phyloP scores from a whole-genome alignment of 495 filamentous ascomycete species.

The Aspergillus ostianus region DNA sequence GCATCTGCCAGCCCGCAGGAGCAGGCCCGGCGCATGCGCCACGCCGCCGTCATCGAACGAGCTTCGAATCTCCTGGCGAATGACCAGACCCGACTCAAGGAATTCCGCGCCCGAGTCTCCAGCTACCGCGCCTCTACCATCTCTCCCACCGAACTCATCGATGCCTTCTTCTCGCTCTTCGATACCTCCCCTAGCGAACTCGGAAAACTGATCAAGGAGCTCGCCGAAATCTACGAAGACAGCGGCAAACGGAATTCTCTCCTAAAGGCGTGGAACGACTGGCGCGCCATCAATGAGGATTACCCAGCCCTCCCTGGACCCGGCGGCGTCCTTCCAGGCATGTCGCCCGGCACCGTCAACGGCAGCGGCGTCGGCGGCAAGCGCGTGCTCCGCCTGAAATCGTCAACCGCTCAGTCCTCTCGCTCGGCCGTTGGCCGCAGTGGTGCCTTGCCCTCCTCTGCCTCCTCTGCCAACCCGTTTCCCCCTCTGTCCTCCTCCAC shows the following conservation, averaged over 20 bases:
- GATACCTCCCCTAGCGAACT: conserved; percentile 75
- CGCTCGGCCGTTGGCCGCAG: conserved; percentile 56
- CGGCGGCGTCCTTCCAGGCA: conserved; percentile 55
- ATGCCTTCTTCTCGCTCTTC: conserved; percentile 78
- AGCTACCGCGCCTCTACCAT: conserved; percentile 65
- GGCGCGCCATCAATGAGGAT: conserved; percentile 93
- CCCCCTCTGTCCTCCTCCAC: conserved; percentile 46
- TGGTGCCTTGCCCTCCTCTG: conserved; percentile 33
- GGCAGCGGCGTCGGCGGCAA: conserved; percentile 39
- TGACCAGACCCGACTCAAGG: conserved; percentile 64
- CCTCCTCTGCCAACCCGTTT: conserved; percentile 40
- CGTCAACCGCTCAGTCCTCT: conserved; percentile 70
- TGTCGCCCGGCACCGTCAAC: conserved; percentile 40
- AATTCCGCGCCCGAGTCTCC: conserved; percentile 77
- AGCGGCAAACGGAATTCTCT: conserved; percentile 67
- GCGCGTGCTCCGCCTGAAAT: conserved; percentile 71
- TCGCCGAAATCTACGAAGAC: conserved; percentile 91
- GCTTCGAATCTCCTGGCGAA: conserved; percentile 76
- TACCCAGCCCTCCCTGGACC: conserved; percentile 85
- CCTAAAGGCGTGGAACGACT: conserved; percentile 84
- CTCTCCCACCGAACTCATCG: conserved; percentile 71
- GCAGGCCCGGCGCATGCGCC: conserved; percentile 71
- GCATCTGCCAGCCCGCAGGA: conserved; percentile 62
- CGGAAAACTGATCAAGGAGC: conserved; percentile 86
- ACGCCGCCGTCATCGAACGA: conserved; percentile 76